Base-by-base conservation (phyloP, 176 grass and related monocot genomes). In the Eragrostis curvula region DNA sequence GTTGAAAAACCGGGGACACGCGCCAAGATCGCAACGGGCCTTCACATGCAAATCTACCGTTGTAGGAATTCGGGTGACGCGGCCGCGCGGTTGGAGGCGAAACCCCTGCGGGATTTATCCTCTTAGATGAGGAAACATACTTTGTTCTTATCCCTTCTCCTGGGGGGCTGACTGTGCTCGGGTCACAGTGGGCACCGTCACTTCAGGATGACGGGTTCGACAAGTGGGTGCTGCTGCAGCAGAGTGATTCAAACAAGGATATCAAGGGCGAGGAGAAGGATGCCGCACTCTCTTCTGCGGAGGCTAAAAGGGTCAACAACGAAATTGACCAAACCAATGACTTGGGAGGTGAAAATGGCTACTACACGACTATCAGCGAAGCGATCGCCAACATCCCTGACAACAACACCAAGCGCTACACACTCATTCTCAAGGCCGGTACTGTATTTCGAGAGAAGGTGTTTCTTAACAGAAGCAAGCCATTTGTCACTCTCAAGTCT, bases 381-480 rank as follows among this genome's bases (percentile, higher is more conserved):
- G 2, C 32, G 4, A 36, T 36, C 32, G 32, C 32, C 32, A 36
- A 36, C 20, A 40, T 88, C 60, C 83, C 90, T 0, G 70, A 66
- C 11, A 50, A 48, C 24, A 92, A 83, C 65, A 63, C 30, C 0
- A 18, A 27, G 28, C 83, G 90, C 21, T 79, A 83, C 53, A 30
- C 88, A 40, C 70, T 92, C 0, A 68, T 70, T 24, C 69, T 92
- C 8, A 88, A 63, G 58, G 52, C 86, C 18, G 86, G 83, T 15
- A 79, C 32, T 4, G 32, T 3, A n/a, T 92, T 75, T 63, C 43
- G 90, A 0, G 90, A 92, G 75, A 92, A 92, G 90, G 1, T 92
- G 3, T 81, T 88, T 41, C 10, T 92, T 7, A 87, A 80, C 46
- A 10, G 25, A 0, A 82, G 50, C 51, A 88, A 85, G 74, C 75